Percentiles rank a stretch among this genome's conserved stretches.
Conservation (phyloP, 805 yeast species). For the Henningerozyma blattae region DNA sequence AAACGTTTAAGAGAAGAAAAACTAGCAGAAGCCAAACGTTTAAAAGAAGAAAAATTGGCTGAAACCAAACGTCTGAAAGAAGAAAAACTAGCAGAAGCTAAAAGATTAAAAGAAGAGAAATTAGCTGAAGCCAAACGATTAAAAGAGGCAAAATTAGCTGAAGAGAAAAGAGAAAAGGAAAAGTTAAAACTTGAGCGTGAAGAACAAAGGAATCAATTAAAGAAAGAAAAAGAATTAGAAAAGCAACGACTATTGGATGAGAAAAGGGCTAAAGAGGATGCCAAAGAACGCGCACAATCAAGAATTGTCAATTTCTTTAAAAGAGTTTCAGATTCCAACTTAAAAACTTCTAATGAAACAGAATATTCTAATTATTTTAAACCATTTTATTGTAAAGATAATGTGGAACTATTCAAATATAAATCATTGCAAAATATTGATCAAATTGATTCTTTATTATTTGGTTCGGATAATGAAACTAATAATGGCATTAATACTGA, state of each 20-base stretch:
- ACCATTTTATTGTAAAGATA: constrained; percentile 29
- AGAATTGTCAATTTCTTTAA: constrained; percentile 26
- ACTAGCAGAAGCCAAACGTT: constrained; percentile 6
- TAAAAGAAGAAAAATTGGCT: constrained; percentile 13
- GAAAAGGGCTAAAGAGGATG: constrained; percentile 20
- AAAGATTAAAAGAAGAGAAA: constrained; percentile 26
- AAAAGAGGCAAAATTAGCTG: constrained; percentile 9
- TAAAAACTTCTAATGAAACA: constrained; percentile 12
- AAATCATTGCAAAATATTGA: constrained; percentile 4
- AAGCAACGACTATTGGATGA: too few species aligned
- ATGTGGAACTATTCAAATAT: constrained; percentile 14
- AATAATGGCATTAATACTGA: constrained; percentile 2
- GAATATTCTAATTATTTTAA: constrained; percentile 26
- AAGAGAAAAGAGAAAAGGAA: constrained; percentile 17
- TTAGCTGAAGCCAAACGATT: constrained; percentile 17
- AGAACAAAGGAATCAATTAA: constrained; percentile 9
- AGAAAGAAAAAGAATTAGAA: constrained; percentile 12
- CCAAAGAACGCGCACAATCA: constrained; percentile 27
- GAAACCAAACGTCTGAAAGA: too few species aligned
- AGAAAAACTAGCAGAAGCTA: constrained; percentile 11
- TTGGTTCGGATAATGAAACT: not conserved
- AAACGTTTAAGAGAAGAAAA: constrained; percentile 8
- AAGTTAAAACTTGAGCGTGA: constrained; percentile 12
- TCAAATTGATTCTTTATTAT: constrained; percentile 18
- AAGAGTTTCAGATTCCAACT: constrained; percentile 19